Percentiles rank a stretch among this genome's conserved stretches.
Evolutionary conservation across 1,284 basidiomycete species (phyloP).

Genomic region (Quambalaria eucalypti): DNA sequence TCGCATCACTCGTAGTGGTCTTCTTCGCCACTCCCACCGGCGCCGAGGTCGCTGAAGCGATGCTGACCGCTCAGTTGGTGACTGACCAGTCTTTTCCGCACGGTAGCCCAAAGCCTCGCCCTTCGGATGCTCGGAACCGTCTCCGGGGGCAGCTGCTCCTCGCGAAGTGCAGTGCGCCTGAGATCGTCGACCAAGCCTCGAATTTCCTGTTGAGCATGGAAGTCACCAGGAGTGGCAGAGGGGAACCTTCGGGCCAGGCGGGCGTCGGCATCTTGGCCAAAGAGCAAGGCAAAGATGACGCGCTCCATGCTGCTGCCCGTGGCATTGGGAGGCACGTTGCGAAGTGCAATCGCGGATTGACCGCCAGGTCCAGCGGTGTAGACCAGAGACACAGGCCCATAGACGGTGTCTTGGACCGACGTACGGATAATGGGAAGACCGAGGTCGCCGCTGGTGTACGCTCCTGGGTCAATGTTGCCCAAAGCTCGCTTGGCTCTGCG

Average conservation of each 20-base stretch:
- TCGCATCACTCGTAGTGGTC: too few relatives aligned
- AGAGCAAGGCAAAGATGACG: slow-evolving; percentile 2
- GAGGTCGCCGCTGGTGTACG: slow-evolving; percentile 6
- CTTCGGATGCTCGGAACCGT: slow-evolving; percentile 7
- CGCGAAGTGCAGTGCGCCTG: slow-evolving; percentile 2
- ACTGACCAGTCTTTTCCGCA: too few relatives aligned
- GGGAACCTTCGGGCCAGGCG: slow-evolving; percentile 5
- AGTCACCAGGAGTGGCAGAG: background rate
- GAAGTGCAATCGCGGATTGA: background rate
- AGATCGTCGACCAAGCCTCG: slow-evolving; percentile 5
- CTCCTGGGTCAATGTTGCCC: slow-evolving; percentile 5
- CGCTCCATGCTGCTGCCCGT: background rate
- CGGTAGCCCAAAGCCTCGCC: slow-evolving; percentile 8
- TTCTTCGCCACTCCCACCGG: too few relatives aligned
- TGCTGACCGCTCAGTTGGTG: too few relatives aligned
- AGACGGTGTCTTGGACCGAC: background rate
- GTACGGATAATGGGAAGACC: slow-evolving; percentile 1
- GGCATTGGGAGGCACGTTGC: background rate
- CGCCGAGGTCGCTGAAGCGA: too few relatives aligned
- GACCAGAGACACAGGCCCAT: slow-evolving; percentile 1
- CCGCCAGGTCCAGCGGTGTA: slow-evolving; percentile 1
- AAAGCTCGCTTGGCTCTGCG: slow-evolving; percentile 11
- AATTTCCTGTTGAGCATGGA: background rate
- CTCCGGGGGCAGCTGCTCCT: slow-evolving; percentile 11
- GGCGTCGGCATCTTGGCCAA: slow-evolving; percentile 3